phyloP scores from a whole-genome alignment of 176 grass and related monocot genomes.

The Cenchrus purpureus region DNA sequence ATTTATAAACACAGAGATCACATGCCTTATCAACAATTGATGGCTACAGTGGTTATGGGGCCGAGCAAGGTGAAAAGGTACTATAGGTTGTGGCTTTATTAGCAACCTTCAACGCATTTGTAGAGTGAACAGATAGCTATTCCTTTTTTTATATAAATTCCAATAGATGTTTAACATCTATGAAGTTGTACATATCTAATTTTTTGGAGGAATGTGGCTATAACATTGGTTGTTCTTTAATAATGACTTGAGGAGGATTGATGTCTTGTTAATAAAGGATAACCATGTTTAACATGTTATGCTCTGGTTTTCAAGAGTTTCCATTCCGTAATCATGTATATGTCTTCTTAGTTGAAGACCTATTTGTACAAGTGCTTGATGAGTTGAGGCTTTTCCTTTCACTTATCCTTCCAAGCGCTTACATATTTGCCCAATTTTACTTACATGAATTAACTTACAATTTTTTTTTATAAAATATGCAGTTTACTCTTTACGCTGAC shows the following conservation, averaged over 20 bases:
- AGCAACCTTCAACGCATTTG: constrained; percentile 4
- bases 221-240: not conserved
- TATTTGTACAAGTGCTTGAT: not conserved
- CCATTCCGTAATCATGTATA: constrained; percentile 8
- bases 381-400: not conserved
- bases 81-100: not conserved
- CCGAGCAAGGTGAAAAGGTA: constrained; percentile 99
- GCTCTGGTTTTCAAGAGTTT: not conserved
- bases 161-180: not conserved
- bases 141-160: not conserved
- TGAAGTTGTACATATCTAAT: not conserved
- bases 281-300: not conserved
- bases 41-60: constrained; percentile 97
- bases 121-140: not conserved
- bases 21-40: constrained; percentile 71
- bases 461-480: not conserved
- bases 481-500: constrained; percentile 2
- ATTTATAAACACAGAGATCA: constrained; percentile 62
- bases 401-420: constrained; percentile 14
- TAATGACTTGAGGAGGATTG: not conserved
- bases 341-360: not conserved
- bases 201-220: not conserved
- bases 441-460: not conserved
- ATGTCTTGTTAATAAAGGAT: not conserved
- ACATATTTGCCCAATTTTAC: not conserved